Evolutionary conservation across 768 basidiomycete species (phyloP), one percentile per base, ranked within the genome.

Genomic region (Nidularia pulvinata): DNA sequence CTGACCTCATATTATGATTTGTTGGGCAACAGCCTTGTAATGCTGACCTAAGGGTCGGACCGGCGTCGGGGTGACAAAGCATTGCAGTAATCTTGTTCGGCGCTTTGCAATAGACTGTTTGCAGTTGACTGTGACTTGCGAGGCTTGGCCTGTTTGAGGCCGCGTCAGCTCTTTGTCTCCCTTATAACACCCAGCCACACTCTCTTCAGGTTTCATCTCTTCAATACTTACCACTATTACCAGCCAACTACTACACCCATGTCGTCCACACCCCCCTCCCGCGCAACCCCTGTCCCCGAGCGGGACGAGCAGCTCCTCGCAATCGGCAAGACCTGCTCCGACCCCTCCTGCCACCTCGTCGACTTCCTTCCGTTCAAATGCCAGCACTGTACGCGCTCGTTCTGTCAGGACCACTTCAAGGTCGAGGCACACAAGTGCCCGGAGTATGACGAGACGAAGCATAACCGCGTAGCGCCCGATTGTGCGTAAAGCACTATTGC

Each of bases 281-380:
- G 59, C 33, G 33, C 64, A 7, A 62, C 60, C 7, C 58, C 65
- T 19, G 51, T 57, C 42, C 51, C 60, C 10, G 75, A 78, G 49
- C 78, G 69, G 52, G 80, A 86, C 51, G 59, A 70, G n/a, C 77
- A 85, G 16, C 72, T 93, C 7, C 80, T 93, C 54, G 69, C 73
- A 39, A 67, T 93, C 58, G 89, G 90, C 6, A 78, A 82, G 53
- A 86, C 90, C 61, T 94, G 92, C 69, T 83, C 86, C 11, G 76
- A 82, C 49, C 65, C 80, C 0, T 69, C 81, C 1, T 94, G 92
- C 69, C 68, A 77, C 32, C 79, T 89, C 57, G 80, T 93, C 63
- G 92, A 94, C 74, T 93, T 93, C 59, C 74, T 94, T 9, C 91
- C 92, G 0, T 89, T 93, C 78, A 89, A 87, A 69, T 95, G 92